These are phyloP conservation scores for Kodamaea kakaduensis DNA, from an alignment of 805 yeast species.

Conservation along the genomic window DNA sequence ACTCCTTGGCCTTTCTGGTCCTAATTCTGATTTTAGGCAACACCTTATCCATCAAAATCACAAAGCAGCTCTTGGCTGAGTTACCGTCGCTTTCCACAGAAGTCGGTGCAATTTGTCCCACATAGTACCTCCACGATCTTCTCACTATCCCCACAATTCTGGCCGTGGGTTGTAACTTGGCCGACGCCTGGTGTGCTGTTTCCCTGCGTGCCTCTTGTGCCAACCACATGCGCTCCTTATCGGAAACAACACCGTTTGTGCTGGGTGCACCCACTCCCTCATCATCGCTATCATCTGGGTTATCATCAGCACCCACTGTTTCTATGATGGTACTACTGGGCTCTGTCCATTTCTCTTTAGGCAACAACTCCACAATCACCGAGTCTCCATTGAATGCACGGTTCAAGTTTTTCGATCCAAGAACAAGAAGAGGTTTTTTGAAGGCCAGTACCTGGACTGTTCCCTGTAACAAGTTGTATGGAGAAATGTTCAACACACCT, in stretches of 20 bases:
- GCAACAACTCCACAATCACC: constrained; percentile 86
- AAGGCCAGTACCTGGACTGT: constrained; percentile 66
- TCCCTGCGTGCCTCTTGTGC: constrained; percentile 73
- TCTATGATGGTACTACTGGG: constrained; percentile 80
- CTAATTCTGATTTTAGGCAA: constrained; percentile 83
- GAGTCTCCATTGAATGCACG: constrained; percentile 90
- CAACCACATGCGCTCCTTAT: constrained; percentile 65
- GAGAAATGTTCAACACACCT: constrained; percentile 75
- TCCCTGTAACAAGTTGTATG: constrained; percentile 88
- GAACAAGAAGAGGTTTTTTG: constrained; percentile 73
- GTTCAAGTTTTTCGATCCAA: constrained; percentile 82
- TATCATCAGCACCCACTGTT: constrained; percentile 53
- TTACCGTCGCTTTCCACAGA: constrained; percentile 61
- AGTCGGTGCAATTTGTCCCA: constrained; percentile 83
- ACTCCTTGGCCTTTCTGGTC: constrained; percentile 79
- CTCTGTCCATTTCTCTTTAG: constrained; percentile 80
- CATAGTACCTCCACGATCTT: constrained; percentile 94
- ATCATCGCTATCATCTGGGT: constrained; percentile 45
- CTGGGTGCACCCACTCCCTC: constrained; percentile 10
- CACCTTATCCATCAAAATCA: constrained; percentile 81
- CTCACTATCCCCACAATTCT: constrained; percentile 81
- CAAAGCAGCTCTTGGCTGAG: constrained; percentile 75
- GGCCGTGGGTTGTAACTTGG: constrained; percentile 83
- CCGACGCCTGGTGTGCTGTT: constrained; percentile 35
- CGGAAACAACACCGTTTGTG: constrained; percentile 47